phyloP scores from a whole-genome alignment of 1,284 basidiomycete species.

The Puccinia hordei region DNA sequence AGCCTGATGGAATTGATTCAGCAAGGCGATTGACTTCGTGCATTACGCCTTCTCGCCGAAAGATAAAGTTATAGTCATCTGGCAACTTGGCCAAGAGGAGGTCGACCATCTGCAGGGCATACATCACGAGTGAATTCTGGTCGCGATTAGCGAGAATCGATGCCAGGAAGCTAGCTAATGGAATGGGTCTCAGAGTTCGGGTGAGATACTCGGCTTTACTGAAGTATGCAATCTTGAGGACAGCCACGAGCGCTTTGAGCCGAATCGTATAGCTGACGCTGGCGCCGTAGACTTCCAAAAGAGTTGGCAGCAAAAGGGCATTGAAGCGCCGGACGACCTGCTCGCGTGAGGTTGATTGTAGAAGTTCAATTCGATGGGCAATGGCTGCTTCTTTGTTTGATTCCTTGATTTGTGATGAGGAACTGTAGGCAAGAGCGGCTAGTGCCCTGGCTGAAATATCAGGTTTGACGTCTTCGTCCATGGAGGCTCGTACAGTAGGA shows the following conservation, averaged over 20 bases:
- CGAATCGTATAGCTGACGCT: conserved; percentile 82
- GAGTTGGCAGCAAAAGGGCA: conserved; percentile 82
- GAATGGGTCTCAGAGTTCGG: conserved; percentile 77
- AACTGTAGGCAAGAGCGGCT: conserved; percentile 8
- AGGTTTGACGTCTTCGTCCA: conserved; percentile 48
- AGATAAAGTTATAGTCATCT: conserved; percentile 77
- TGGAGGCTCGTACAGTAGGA: not conserved
- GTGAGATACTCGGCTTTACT: conserved; percentile 75
- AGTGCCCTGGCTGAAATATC: conserved; percentile 38
- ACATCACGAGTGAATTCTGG: conserved; percentile 78
- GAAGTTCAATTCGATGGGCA: conserved; percentile 63
- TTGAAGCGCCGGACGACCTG: conserved; percentile 73
- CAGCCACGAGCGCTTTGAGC: conserved; percentile 78
- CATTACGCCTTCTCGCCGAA: conserved; percentile 88
- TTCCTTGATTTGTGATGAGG: conserved; percentile 17
- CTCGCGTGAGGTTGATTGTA: conserved; percentile 67
- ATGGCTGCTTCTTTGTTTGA: conserved; percentile 57
- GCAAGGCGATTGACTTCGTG: conserved; percentile 74
- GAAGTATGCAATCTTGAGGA: conserved; percentile 86
- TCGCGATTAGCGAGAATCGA: conserved; percentile 88
- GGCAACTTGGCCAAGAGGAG: conserved; percentile 79
- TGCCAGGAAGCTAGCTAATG: conserved; percentile 86
- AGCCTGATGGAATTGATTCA: conserved; percentile 62
- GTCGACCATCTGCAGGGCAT: conserved; percentile 86
- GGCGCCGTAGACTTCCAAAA: conserved; percentile 92